Percentiles rank a stretch among this genome's conserved stretches.
These are phyloP conservation scores for Lasiosphaeriaceae sp. DNA, from an alignment of 495 filamentous ascomycete genomes.

Conservation along the genomic window DNA sequence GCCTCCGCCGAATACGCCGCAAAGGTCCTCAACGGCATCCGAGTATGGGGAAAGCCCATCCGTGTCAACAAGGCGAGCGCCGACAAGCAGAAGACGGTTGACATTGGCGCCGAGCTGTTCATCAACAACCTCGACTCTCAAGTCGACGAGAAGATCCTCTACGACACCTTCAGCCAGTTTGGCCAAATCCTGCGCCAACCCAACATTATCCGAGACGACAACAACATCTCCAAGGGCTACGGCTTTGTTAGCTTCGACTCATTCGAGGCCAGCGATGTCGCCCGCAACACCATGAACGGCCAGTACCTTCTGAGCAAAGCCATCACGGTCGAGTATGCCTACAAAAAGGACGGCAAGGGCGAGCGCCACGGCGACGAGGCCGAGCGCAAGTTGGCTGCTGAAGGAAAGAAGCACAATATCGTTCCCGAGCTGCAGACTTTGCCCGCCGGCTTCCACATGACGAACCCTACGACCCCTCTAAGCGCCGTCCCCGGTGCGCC, in stretches of 20 bases:
- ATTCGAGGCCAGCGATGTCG: slow-evolving; percentile 93
- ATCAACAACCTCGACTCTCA: slow-evolving; percentile 93
- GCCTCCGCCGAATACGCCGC: slow-evolving; percentile 97
- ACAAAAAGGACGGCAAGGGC: slow-evolving; percentile 98
- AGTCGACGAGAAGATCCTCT: slow-evolving; percentile 95
- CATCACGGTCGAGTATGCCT: slow-evolving; percentile 93
- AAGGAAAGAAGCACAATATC: slow-evolving; percentile 93
- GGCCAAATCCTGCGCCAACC: slow-evolving; percentile 77
- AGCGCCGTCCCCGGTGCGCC: slow-evolving; percentile 11
- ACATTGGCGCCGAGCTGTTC: slow-evolving; percentile 96
- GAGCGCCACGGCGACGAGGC: slow-evolving; percentile 94
- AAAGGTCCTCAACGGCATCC: slow-evolving; percentile 93
- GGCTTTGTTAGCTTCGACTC: slow-evolving; percentile 93
- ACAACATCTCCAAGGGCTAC: slow-evolving; percentile 89
- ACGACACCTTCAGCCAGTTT: slow-evolving; percentile 94
- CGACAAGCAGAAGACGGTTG: slow-evolving; percentile 93
- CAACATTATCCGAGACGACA: slow-evolving; percentile 92
- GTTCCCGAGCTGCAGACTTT: slow-evolving; percentile 65
- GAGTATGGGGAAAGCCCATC: slow-evolving; percentile 90
- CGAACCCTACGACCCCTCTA: slow-evolving; percentile 19
- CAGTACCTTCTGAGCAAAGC: slow-evolving; percentile 97
- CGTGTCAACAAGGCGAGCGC: slow-evolving; percentile 88
- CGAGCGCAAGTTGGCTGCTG: slow-evolving; percentile 85
- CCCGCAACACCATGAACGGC: slow-evolving; percentile 88
- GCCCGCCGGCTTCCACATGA: slow-evolving; percentile 49